These are phyloP conservation scores for Hyphodiscus hymeniophilus DNA, from an alignment of 495 filamentous ascomycete species.

Conservation along the genomic window DNA sequence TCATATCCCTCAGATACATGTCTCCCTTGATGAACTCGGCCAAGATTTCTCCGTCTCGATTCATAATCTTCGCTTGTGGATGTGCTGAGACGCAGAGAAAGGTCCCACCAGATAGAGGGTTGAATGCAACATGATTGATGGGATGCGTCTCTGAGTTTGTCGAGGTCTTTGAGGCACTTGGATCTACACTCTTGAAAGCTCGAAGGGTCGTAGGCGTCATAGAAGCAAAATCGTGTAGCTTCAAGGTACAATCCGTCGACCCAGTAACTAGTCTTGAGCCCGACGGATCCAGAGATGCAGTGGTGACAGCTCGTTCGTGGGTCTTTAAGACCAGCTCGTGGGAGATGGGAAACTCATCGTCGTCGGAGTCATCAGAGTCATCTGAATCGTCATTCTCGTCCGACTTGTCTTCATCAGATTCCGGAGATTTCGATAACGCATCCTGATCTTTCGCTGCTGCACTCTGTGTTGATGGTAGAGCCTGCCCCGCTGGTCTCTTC, in stretches of 20 bases:
- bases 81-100: conserved; percentile 82
- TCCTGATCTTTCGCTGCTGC: conserved; percentile 2
- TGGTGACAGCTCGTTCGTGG: conserved; percentile 83
- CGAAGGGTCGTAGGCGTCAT: conserved; percentile 92
- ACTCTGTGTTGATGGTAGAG: conserved; percentile 20
- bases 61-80: conserved; percentile 81
- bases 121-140: conserved; percentile 80
- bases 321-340: conserved; percentile 90
- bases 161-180: conserved; percentile 65
- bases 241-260: conserved; percentile 83
- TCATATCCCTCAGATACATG: conserved; percentile 94
- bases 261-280: conserved; percentile 80
- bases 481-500: conserved; percentile 45
- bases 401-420: conserved; percentile 26
- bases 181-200: conserved; percentile 89
- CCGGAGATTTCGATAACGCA: conserved; percentile 17
- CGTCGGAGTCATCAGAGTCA: conserved; percentile 54
- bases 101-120: conserved; percentile 67
- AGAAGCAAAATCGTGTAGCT: conserved; percentile 89
- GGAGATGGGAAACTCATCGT: conserved; percentile 87
- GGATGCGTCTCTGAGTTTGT: conserved; percentile 71
- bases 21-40: conserved; percentile 93
- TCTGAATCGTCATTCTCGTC: conserved; percentile 48
- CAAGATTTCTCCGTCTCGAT: conserved; percentile 75
- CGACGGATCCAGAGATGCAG: conserved; percentile 72